Evolutionary conservation across 331 rosid species (phyloP).

Genomic region (Telfairia occidentalis): DNA sequence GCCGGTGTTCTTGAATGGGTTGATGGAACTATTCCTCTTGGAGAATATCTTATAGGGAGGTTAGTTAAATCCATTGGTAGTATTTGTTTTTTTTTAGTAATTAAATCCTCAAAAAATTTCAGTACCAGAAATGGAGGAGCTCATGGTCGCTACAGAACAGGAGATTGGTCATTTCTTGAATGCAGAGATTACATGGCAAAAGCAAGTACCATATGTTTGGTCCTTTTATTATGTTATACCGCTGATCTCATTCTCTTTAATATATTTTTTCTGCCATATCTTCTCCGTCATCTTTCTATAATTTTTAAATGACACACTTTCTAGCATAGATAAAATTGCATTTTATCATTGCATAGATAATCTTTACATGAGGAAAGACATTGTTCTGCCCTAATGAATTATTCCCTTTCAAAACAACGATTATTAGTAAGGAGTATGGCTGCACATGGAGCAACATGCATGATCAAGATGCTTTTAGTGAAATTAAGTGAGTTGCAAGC

Average conservation of each 20-base stretch:
- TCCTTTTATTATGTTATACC: not conserved
- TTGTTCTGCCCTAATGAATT: not conserved
- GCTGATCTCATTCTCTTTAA: not conserved
- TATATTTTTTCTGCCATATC: not conserved
- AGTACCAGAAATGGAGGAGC: slow-evolving; percentile 83
- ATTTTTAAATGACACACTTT: not conserved
- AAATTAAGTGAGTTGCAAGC: no score
- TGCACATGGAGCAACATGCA: no score
- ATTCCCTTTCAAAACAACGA: not conserved
- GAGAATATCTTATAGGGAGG: slow-evolving; percentile 90
- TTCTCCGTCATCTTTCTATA: not conserved
- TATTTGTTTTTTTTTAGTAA: slow-evolving; percentile 7
- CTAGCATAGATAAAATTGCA: not conserved
- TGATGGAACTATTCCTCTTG: slow-evolving; percentile 86
- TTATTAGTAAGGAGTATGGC: not conserved
- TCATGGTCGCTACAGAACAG: slow-evolving; percentile 70
- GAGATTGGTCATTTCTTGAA: slow-evolving; percentile 70
- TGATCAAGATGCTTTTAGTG: no score
- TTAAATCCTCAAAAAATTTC: slow-evolving; percentile 20
- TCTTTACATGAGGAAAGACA: not conserved
- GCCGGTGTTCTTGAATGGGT: slow-evolving; percentile 99
- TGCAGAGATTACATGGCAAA: slow-evolving; percentile 74
- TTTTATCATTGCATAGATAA: not conserved
- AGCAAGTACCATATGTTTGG: slow-evolving; percentile 32
- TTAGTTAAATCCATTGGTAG: slow-evolving; percentile 32